Conservation (phyloP, 306 rosid genomes). For the Begonia peltatifolia region DNA sequence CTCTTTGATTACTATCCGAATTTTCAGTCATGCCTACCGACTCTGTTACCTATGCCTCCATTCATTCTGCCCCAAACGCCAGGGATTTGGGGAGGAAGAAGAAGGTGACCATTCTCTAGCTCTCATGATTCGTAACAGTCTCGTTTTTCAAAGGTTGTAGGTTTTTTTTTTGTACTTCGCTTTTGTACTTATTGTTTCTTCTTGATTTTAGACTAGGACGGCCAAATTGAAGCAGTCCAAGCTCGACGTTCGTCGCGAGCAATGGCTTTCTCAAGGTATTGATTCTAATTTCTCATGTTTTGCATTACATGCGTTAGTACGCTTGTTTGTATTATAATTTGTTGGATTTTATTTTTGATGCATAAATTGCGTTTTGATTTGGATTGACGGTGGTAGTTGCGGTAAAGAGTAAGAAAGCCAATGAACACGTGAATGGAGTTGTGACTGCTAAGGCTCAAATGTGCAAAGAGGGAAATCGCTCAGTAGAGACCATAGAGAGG, state of each 20-base stretch:
- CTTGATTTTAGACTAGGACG: slow-evolving; percentile 47
- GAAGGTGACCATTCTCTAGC: slow-evolving; percentile 34
- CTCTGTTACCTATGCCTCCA: slow-evolving; percentile 38
- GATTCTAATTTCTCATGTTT: not conserved
- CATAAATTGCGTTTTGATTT: slow-evolving; percentile 5
- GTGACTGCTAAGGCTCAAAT: slow-evolving; percentile 12
- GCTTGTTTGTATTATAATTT: not conserved
- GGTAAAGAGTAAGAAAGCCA: slow-evolving; percentile 46
- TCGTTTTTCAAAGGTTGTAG: not conserved
- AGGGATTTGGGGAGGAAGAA: slow-evolving; percentile 70
- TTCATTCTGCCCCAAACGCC: slow-evolving; percentile 45
- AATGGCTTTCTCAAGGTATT: slow-evolving; percentile 77
- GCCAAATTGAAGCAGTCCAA: slow-evolving; percentile 92
- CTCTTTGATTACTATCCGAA: slow-evolving; percentile 25
- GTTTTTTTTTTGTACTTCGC: not conserved
- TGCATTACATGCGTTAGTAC: not conserved
- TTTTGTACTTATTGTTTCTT: not conserved
- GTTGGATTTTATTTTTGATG: not conserved
- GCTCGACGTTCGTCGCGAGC: slow-evolving; percentile 89
- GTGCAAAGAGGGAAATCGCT: slow-evolving; percentile 18
- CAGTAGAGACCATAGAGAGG: slow-evolving; percentile 38
- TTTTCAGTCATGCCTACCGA: slow-evolving; percentile 54
- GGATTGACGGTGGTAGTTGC: slow-evolving; percentile 38
- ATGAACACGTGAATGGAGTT: slow-evolving; percentile 28
- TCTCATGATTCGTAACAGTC: not conserved